A percentile compares a stretch with the other conserved stretches of the same genome.
phyloP scores from a whole-genome alignment of 306 rosid species.

The Crataegus laevigata region DNA sequence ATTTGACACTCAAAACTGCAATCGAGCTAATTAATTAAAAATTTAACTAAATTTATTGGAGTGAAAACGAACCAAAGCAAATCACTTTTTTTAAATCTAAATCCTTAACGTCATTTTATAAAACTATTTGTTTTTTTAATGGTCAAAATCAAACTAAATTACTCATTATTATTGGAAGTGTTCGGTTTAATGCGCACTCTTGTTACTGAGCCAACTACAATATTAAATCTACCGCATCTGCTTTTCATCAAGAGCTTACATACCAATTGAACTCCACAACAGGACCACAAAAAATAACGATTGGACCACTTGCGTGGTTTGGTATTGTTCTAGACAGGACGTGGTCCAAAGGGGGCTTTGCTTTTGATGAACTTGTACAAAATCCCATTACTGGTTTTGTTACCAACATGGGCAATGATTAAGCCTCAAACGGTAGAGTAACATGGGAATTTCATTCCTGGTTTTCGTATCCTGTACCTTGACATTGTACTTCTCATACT shows the following conservation, averaged over 20 bases:
- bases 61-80: background rate
- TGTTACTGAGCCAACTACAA: background rate
- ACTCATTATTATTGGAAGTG: accelerated
- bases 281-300: conserved; percentile 31
- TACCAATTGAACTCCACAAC: background rate
- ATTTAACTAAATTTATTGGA: too few relatives aligned
- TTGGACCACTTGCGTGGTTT: conserved; percentile 31
- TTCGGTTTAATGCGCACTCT: accelerated
- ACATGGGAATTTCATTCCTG: background rate
- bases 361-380: conserved; percentile 10
- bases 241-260: background rate
- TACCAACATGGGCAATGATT: conserved; percentile 28
- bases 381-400: conserved; percentile 6
- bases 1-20: too few relatives aligned
- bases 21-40: too few relatives aligned
- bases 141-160: background rate
- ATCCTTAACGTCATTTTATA: too few relatives aligned
- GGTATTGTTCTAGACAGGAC: conserved; percentile 17
- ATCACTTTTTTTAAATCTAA: background rate
- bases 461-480: background rate
- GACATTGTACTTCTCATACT: background rate
- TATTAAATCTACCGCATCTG: background rate
- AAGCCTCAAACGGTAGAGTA: background rate
- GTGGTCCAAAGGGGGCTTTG: conserved; percentile 36
- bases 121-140: too few relatives aligned